Base-by-base conservation (phyloP, 192 early-diverging fungal species). In the Coemansia sp. region DNA sequence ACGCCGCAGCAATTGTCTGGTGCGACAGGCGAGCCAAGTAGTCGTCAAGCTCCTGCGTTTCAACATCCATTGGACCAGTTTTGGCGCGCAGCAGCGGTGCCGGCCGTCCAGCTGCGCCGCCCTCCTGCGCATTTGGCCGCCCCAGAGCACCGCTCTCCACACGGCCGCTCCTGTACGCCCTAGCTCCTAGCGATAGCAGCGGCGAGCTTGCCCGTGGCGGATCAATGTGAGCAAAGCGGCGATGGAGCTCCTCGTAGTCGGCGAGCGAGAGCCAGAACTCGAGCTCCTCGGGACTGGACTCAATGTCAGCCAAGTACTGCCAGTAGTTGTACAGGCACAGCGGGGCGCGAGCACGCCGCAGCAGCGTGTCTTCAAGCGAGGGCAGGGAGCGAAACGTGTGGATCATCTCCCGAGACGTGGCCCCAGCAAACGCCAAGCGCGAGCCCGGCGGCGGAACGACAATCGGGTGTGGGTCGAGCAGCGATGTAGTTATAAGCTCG, bases 301-400 rank as follows among this genome's bases (percentile, higher is more conserved):
- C 86, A 47, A 84, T 70, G 62, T 92, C 89, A n/a, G 89, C 73
- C 81, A 93, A 84, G 40, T 89, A 87, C 47, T 91, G 76, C 72
- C 90, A 93, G 76, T 87, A 92, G 68, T 92, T 91, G 61, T 84
- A 92, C n/a, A 93, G 74, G 58, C 92, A 93, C 29, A 93, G 80
- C 3, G 92, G 92, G 9, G 87, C 89, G 35, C 78, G 62, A 1
- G 90, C 89, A 43, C 87, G 89, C 22, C 92, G 80, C 53, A 81
- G 64, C 9, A 93, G 81, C 15, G 90, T 89, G 65, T 92, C 85
- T 39, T 91, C 86, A 25, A 93, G 72, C n/a, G 86, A 87, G 3
- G 92, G 92, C 56, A 93, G 77, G 9, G 67, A 60, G 29, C 83
- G 77, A 40, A 84, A 67, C 27, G 57, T 62, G 29, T 77, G 75